These are phyloP conservation scores for Citrus maxima DNA, from an alignment of 345 rosid species.

Conservation along the genomic window DNA sequence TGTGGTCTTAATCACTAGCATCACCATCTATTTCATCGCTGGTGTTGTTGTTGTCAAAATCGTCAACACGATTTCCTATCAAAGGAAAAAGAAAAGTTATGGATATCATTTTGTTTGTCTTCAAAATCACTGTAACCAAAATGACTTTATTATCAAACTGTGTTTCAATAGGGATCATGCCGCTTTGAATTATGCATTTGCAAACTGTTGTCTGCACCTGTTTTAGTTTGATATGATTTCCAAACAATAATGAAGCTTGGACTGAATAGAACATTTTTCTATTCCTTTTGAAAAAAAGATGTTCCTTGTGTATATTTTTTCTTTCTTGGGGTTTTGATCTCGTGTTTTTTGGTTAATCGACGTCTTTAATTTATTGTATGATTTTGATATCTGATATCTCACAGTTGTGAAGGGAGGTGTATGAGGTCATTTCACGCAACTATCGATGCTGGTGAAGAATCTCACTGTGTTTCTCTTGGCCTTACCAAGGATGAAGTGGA, in stretches of 20 bases:
- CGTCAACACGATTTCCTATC: not conserved
- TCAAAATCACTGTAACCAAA: not conserved
- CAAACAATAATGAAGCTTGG: constrained; percentile 9
- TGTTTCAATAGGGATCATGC: not conserved
- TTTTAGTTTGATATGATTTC: not conserved
- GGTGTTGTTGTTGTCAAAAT: not conserved
- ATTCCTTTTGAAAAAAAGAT: not conserved
- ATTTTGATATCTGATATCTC: constrained; percentile 22
- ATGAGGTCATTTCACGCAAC: constrained; percentile 91
- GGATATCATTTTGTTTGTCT: not conserved
- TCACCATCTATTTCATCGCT: not conserved
- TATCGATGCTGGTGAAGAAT: constrained; percentile 51
- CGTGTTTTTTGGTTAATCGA: not conserved
- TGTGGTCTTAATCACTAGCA: not conserved
- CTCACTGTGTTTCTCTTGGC: constrained; percentile 64
- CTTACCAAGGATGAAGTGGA: constrained; percentile 53
- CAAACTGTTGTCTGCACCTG: not conserved
- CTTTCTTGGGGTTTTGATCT: not conserved
- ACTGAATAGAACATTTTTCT: not conserved
- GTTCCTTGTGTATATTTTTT: not conserved
- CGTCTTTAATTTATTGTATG: constrained; percentile 15
- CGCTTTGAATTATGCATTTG: not conserved
- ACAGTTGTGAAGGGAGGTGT: constrained; percentile 89
- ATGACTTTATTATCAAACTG: not conserved
- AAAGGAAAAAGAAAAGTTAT: not conserved